A percentile compares a stretch with the other conserved stretches of the same genome.
Conservation (phyloP, 495 filamentous ascomycete species). For the Mytilinidion resinicola region DNA sequence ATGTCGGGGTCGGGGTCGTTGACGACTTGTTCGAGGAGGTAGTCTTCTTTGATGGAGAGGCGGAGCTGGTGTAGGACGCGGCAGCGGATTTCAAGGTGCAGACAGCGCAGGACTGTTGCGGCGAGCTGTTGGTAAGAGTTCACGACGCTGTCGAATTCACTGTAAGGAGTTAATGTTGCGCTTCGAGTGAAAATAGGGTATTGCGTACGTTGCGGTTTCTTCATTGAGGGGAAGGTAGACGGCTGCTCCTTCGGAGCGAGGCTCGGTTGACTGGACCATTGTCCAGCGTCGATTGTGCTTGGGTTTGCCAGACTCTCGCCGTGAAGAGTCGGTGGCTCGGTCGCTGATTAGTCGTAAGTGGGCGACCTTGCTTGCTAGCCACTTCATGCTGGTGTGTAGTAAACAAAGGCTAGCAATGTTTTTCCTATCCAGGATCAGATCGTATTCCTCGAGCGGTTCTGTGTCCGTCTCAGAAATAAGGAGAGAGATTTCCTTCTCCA, state of each 20-base stretch:
- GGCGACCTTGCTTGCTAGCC: conserved; percentile 75
- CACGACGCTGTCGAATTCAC: conserved; percentile 81
- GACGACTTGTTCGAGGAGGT: conserved; percentile 65
- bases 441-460: conserved; percentile 58
- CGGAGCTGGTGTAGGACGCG: conserved; percentile 58
- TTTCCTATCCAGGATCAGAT: conserved; percentile 86
- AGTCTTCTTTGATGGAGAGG: conserved; percentile 36
- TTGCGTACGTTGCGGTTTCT: conserved; percentile 65
- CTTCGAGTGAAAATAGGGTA: background rate
- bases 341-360: conserved; percentile 67
- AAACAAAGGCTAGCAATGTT: conserved; percentile 76
- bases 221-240: conserved; percentile 85
- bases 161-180: conserved; percentile 25
- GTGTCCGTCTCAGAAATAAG: conserved; percentile 61
- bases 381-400: conserved; percentile 95
- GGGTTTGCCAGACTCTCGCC: conserved; percentile 37
- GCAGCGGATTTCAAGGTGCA: conserved; percentile 83
- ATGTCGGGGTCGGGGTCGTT: conserved; percentile 74
- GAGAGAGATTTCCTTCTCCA: conserved; percentile 55
- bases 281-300: conserved; percentile 68
- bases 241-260: conserved; percentile 50
- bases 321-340: conserved; percentile 39
- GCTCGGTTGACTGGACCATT: conserved; percentile 54
- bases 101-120: conserved; percentile 65
- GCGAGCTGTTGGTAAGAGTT: conserved; percentile 72